phyloP scores from a whole-genome alignment of 2,329 filamentous ascomycete species.

The Clarireedia homoeocarpa region DNA sequence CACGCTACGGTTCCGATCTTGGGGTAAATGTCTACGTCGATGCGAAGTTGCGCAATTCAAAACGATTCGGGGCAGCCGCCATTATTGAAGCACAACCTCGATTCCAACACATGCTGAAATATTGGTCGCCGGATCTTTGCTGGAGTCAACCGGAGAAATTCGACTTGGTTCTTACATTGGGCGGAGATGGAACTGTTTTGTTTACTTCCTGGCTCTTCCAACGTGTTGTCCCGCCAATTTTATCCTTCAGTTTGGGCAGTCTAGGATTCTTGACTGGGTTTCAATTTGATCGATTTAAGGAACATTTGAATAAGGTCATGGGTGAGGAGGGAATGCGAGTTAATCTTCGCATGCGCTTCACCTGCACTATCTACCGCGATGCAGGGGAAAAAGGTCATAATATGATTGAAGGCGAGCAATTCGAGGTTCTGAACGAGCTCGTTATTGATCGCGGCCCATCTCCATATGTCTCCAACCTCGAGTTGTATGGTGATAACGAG shows the following conservation, averaged over 20 bases:
- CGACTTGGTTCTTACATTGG: conserved; percentile 83
- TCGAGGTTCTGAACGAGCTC: conserved; percentile 96
- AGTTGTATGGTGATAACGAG: conserved; percentile 92
- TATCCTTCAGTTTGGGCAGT: conserved; percentile 78
- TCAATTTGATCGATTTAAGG: conserved; percentile 79
- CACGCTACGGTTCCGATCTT: conserved; percentile 80
- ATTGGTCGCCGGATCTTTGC: conserved; percentile 95
- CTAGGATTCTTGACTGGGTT: conserved; percentile 86
- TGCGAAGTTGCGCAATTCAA: conserved; percentile 80
- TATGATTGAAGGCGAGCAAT: conserved; percentile 84
- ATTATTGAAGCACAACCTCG: conserved; percentile 67
- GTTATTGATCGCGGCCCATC: conserved; percentile 96
- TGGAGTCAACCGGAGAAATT: conserved; percentile 92
- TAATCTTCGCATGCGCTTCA: conserved; percentile 97
- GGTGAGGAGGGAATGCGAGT: conserved; percentile 93
- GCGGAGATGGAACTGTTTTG: conserved; percentile 78
- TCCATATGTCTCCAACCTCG: conserved; percentile 92
- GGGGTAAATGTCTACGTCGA: conserved; percentile 98
- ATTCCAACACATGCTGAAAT: conserved; percentile 78
- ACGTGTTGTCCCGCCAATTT: conserved; percentile 73
- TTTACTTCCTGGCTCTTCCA: conserved; percentile 93
- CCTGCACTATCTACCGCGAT: conserved; percentile 87
- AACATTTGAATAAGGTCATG: conserved; percentile 84
- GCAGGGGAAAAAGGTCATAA: conserved; percentile 51
- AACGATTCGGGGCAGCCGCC: conserved; percentile 72